A percentile compares a stretch with the other conserved stretches of the same genome.
Conservation (phyloP, 371 early-diverging fungal genomes). For the Fennellomyces sp. region DNA sequence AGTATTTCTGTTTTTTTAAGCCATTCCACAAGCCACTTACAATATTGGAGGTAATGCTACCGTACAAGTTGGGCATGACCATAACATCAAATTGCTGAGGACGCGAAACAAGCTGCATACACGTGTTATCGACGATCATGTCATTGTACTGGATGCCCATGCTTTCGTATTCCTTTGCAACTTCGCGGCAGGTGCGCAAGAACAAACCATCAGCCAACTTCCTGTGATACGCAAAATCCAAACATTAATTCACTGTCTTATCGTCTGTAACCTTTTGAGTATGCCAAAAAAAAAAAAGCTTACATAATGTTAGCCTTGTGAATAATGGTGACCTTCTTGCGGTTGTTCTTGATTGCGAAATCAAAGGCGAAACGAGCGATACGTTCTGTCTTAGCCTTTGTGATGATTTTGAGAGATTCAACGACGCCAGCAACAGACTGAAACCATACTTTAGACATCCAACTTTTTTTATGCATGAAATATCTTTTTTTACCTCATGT, state of each 20-base stretch:
- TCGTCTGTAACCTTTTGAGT: neutral
- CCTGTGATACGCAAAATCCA: conserved; percentile 48
- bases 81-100: conserved; percentile 98
- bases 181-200: conserved; percentile 90
- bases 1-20: no score
- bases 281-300: conserved; percentile 5
- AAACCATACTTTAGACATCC: no score
- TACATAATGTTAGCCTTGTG: conserved; percentile 99
- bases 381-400: conserved; percentile 92
- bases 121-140: conserved; percentile 96
- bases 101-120: conserved; percentile 97
- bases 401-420: conserved; percentile 96
- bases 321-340: conserved; percentile 97
- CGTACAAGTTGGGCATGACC: conserved; percentile 98
- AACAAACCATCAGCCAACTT: conserved; percentile 98
- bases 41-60: conserved; percentile 95
- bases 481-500: conserved; percentile 88
- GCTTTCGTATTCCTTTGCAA: conserved; percentile 89
- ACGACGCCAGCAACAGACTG: conserved; percentile 96
- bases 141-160: conserved; percentile 90
- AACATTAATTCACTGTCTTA: no score
- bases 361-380: conserved; percentile 98
- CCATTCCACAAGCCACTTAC: no score
- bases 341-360: conserved; percentile 92
- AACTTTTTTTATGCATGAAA: neutral